Conservation (phyloP, 2,329 filamentous ascomycete species). For the Colletotrichum sp. region DNA sequence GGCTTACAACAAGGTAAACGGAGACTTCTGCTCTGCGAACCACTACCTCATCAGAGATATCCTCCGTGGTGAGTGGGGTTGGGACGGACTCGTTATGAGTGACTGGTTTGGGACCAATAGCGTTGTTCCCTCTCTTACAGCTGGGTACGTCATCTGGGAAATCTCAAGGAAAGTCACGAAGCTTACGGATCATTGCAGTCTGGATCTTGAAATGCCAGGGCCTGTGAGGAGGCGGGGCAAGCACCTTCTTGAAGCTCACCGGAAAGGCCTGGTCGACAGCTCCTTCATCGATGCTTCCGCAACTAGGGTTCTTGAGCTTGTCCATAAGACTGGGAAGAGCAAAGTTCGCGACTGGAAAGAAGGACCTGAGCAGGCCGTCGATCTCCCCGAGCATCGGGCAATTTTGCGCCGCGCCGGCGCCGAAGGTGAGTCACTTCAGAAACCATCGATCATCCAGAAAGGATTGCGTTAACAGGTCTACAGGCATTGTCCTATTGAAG, state of each 20-base stretch:
- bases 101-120: constrained; percentile 48
- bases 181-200: background rate
- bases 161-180: background rate
- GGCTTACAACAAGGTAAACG: constrained; percentile 52
- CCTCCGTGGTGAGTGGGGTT: constrained; percentile 49
- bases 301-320: background rate
- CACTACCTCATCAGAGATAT: constrained; percentile 41
- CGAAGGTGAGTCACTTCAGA: background rate
- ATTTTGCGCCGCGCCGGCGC: background rate
- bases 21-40: constrained; percentile 46
- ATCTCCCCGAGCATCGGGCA: background rate
- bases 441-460: background rate
- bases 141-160: background rate
- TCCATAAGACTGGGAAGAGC: background rate
- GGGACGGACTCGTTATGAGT: constrained; percentile 50
- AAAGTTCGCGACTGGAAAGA: background rate
- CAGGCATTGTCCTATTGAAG: background rate
- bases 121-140: background rate
- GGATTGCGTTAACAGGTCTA: background rate
- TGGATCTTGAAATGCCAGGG: background rate
- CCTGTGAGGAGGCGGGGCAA: background rate
- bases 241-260: background rate
- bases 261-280: background rate
- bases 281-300: background rate
- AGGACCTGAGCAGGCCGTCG: background rate